A percentile compares a stretch with the other conserved stretches of the same genome.
These are phyloP conservation scores for Rhizopogon vulgaris DNA, from an alignment of 768 basidiomycete genomes.

Conservation along the genomic window DNA sequence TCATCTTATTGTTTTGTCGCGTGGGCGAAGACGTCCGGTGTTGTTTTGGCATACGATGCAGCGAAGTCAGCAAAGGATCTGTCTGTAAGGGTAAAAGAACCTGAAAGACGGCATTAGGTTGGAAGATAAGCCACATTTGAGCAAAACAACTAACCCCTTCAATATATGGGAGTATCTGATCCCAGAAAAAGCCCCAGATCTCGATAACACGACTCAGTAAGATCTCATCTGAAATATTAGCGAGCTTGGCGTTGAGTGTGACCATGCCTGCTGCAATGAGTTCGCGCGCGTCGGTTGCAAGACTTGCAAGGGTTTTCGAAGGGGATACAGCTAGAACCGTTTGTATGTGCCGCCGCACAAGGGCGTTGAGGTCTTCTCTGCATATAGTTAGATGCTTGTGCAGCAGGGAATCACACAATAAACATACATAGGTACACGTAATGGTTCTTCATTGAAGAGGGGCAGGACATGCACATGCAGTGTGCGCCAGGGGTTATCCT, in stretches of 20 bases:
- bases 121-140: constrained; percentile 11
- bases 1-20: constrained; percentile 42
- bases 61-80: constrained; percentile 56
- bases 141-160: constrained; percentile 59
- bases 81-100: constrained; percentile 57
- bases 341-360: constrained; percentile 76
- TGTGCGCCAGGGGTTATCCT: constrained; percentile 73
- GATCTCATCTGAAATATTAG: constrained; percentile 70
- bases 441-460: constrained; percentile 85
- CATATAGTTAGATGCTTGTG: constrained; percentile 7
- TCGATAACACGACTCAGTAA: constrained; percentile 76
- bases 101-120: constrained; percentile 32
- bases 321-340: constrained; percentile 68
- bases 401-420: neutral
- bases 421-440: constrained; percentile 76
- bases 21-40: constrained; percentile 48
- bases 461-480: constrained; percentile 87
- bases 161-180: constrained; percentile 78
- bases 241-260: constrained; percentile 81
- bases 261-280: constrained; percentile 87
- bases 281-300: constrained; percentile 77
- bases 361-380: constrained; percentile 83
- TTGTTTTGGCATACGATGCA: constrained; percentile 57
- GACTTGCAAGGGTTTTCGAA: constrained; percentile 62
- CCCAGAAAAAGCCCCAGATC: constrained; percentile 93